Evolutionary conservation across 2,329 filamentous ascomycete species (phyloP), one percentile per base, ranked within the genome.

Genomic region (Periconia sp.): DNA sequence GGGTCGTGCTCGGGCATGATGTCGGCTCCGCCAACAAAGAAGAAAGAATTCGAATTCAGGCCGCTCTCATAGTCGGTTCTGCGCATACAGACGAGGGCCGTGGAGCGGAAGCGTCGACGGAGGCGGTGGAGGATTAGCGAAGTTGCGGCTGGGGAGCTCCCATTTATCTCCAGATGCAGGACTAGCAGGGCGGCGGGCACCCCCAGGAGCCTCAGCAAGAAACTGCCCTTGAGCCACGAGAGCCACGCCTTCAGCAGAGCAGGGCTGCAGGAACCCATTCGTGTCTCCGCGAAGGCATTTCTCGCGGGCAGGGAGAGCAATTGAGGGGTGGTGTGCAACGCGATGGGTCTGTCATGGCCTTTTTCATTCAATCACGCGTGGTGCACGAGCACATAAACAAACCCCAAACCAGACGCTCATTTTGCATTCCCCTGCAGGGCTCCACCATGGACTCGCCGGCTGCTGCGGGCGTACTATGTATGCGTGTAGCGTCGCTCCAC

Each of bases 91-190:
- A 53, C 25, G 34, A 65, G 30, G 31, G 32, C 31, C 19, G 43
- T 43, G 39, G 64, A 54, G 49, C 52, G 59, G 30, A 68, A 47
- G 44, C 63, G 62, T 42, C 58, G 58, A 28, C 56, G 59, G 41
- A 68, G 60, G 35, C 66, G 67, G 59, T 63, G 58, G 54, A 68
- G 57, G 48, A 68, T 57, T 40, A 65, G 59, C 53, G 61, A 61
- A 28, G 58, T 50, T 35, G 57, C 54, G 51, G 56, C 53, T 43
- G 59, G 62, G 36, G 63, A 61, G 46, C 43, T 53, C 25, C 58
- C 55, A 48, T 58, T 54, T 21, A 66, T 41, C 50, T 67, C 65
- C 17, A 68, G 54, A 43, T 61, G 61, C 21, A 66, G 52, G 38
- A 57, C 53, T 38, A 68, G 45, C 33, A 69, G 40, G 18, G 56